These are phyloP conservation scores for Neonectria punicea DNA, from an alignment of 2,329 filamentous ascomycete species.

Conservation along the genomic window DNA sequence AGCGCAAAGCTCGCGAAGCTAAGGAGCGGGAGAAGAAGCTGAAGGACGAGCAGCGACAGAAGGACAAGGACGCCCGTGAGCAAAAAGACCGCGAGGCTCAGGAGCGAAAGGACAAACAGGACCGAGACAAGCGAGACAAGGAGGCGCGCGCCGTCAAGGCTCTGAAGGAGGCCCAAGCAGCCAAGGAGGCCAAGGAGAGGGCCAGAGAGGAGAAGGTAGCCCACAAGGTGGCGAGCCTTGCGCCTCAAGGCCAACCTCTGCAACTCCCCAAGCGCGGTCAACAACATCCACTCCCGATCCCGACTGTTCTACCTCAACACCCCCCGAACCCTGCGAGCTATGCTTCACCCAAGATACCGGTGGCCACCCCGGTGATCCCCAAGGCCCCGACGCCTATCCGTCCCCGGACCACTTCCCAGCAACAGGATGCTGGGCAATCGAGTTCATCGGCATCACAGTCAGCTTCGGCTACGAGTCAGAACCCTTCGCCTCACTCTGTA, in stretches of 20 bases:
- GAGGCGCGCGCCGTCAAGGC: constrained; percentile 66
- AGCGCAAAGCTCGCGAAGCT: constrained; percentile 76
- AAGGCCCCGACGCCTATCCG: constrained; percentile 85
- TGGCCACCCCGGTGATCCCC: constrained; percentile 82
- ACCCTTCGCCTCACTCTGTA: constrained; percentile 67
- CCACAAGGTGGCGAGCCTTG: constrained; percentile 52
- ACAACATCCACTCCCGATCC: constrained; percentile 56
- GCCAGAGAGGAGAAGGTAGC: constrained; percentile 73
- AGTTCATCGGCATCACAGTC: constrained; percentile 78
- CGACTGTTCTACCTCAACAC: constrained; percentile 67
- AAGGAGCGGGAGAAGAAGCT: constrained; percentile 82
- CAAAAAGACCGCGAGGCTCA: constrained; percentile 76
- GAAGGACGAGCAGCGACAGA: constrained; percentile 83
- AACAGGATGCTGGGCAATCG: constrained; percentile 77
- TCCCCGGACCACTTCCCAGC: constrained; percentile 81
- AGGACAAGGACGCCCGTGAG: constrained; percentile 81
- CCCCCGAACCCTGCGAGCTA: constrained; percentile 66
- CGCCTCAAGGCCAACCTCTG: constrained; percentile 40
- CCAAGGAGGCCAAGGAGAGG: constrained; percentile 63
- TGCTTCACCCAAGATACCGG: constrained; percentile 81
- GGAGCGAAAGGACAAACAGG: constrained; percentile 69
- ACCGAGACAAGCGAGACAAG: constrained; percentile 70
- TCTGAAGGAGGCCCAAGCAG: constrained; percentile 66
- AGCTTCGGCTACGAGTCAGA: constrained; percentile 63
- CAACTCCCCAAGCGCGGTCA: constrained; percentile 52